phyloP scores from a whole-genome alignment of 495 filamentous ascomycete genomes.

The Talaromyces adpressus region DNA sequence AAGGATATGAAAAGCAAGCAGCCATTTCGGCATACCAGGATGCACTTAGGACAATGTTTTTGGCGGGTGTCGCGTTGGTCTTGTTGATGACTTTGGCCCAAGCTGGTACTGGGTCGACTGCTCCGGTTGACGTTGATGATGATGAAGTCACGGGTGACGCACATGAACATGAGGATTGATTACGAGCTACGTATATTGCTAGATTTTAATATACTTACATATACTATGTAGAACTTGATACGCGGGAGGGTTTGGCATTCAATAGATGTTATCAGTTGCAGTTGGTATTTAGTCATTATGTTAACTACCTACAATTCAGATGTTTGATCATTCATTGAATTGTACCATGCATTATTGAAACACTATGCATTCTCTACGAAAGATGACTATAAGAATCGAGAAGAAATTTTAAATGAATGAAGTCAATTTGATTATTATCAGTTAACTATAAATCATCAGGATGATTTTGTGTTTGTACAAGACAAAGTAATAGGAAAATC shows the following conservation, averaged over 20 bases:
- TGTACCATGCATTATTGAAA: neutral
- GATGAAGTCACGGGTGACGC: neutral
- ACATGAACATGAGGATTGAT: neutral
- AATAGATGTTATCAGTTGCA: neutral
- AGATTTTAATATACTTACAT: no score
- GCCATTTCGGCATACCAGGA: conserved; percentile 57
- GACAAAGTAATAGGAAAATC: neutral
- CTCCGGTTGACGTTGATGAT: neutral
- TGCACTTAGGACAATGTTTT: conserved; percentile 51
- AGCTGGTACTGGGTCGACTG: conserved; percentile 62
- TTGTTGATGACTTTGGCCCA: conserved; percentile 50
- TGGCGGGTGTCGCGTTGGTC: conserved; percentile 47
- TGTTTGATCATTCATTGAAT: neutral
- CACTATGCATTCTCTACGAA: neutral
- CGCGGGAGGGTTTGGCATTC: neutral
- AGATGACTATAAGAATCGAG: neutral
- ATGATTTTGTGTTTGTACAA: neutral
- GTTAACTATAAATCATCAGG: neutral
- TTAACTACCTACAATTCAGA: no score
- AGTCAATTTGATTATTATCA: neutral
- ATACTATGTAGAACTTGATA: neutral
- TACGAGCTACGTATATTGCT: neutral
- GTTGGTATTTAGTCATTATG: neutral
- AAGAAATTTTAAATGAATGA: neutral
- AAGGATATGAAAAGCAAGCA: conserved; percentile 46